Base-by-base conservation (phyloP, 2,329 filamentous ascomycete species). In the Tolypocladium ovalisporum region DNA sequence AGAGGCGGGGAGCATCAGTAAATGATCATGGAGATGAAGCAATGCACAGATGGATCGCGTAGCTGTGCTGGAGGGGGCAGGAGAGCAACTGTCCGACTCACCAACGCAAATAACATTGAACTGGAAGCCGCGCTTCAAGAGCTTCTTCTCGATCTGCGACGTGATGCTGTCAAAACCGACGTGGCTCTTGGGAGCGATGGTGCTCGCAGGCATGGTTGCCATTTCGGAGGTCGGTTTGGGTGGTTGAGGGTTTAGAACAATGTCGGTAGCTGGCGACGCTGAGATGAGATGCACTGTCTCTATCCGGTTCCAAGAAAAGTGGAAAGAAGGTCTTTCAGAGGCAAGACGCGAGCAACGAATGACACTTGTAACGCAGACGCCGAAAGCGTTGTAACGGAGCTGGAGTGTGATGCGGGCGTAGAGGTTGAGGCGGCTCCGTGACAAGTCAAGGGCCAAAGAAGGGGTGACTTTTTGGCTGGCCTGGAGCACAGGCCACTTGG, bases 131-230 rank as follows among this genome's bases (percentile, higher is more conserved):
- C 94, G 91, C 85, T 99, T 99, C 79, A 99, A 77, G 73, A 97
- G 88, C 88, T 99, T 99, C 80, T 90, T 89, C 87, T 99, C 94
- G 69, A 99, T 99, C 82, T 99, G 94, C 66, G 88, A 91, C 68
- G 94, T 99, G 83, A 99, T 99, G 81, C 91, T 97, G 82, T 99
- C 94, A 81, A 99, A 99, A 85, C 94, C 94, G 76, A 99, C 94
- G 83, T 97, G 94, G 87, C 88, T 96, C 75, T 94, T 87, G 71
- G 94, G 94, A 77, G 90, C 94, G 73, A 88, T 84, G 70, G 85
- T 85, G 69, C 84, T 78, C 71, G 85, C 54, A 72, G 69, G 87
- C 84, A 88, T 87, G 73, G 77, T 75, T 64, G 77, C 76, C 77
- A 80, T 81, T 67, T 71, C 78, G 70, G 69, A 64, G 63, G 62